Base-by-base conservation (phyloP, 306 rosid species). In the Dalbergia cultrata region DNA sequence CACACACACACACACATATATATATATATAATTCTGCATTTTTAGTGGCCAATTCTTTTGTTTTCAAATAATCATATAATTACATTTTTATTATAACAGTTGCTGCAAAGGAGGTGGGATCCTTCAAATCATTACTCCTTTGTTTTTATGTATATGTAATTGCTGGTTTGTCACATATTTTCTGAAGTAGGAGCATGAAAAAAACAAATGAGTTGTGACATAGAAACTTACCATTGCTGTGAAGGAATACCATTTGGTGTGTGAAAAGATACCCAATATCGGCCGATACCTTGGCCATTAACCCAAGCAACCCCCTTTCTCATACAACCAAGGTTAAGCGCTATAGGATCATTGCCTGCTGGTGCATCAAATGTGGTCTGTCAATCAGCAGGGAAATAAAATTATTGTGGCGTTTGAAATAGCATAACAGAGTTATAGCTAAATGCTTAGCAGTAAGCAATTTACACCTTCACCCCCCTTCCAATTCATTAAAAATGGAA, bases 291-390 rank as follows among this genome's bases (percentile, higher is more conserved):
- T 62, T 85, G 83, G 71, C 97, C 98, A 43, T 95, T 95, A 80
- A 95, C 78, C 90, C 97, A 95, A 68, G 74, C 88, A 62, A 81
- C 78, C 61, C 99, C 98, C 77, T 95, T 95, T 67, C 99, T 97
- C 99, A 95, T 91, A n/a, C 94, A 84, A 66, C 88, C 89, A 47
- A 95, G 97, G 78, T 93, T 90, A 41, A 95, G 64, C 31, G 87
- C 93, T 13, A 93, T 56, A 17, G 99, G 96, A 14, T 91, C 87
- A 10, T 78, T 80, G 33, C 96, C 94, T 3, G 65, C 81, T 10
- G 98, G 94, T 78, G 90, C 92, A 77, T 91, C 87, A 80, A 93
- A 95, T 58, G 70, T 76, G 60, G 88, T 90, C 99, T 93, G 90
- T 67, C 56, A 61, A 26, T 35, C 13, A 47, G 47, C 63, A 77